Evolutionary conservation across 495 filamentous ascomycete genomes (phyloP).

Genomic region (Lepidopterella palustris): DNA sequence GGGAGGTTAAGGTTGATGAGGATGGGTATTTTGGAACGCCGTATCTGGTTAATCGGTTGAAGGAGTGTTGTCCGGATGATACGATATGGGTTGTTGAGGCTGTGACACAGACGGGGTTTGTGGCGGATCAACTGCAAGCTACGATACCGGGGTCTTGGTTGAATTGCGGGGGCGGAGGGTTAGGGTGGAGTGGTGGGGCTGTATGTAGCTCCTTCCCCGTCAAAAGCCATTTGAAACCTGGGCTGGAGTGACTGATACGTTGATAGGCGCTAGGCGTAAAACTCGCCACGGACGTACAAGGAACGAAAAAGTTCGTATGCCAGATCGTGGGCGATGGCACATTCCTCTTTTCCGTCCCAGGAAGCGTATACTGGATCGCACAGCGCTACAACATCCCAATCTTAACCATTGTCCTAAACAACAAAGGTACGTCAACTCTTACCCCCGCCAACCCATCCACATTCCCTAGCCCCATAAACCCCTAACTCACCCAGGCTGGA

Average conservation of each 20-base stretch:
- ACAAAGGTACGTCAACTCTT: constrained; percentile 51
- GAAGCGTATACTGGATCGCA: constrained; percentile 88
- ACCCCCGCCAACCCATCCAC: too few species aligned
- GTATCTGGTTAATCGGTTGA: constrained; percentile 61
- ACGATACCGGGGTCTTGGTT: constrained; percentile 76
- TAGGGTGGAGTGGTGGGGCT: constrained; percentile 91
- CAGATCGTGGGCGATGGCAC: constrained; percentile 93
- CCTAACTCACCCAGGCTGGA: too few species aligned
- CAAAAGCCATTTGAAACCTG: neutral
- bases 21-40: constrained; percentile 64
- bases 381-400: constrained; percentile 81
- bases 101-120: constrained; percentile 72
- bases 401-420: constrained; percentile 87
- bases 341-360: constrained; percentile 79
- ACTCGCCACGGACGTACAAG: constrained; percentile 62
- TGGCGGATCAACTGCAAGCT: constrained; percentile 75
- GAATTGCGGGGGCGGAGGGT: constrained; percentile 88
- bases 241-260: neutral
- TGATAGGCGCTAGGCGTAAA: constrained; percentile 65
- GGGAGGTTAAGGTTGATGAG: constrained; percentile 47
- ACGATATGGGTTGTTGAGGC: constrained; percentile 85
- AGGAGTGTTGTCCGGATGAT: constrained; percentile 54
- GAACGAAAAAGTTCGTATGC: constrained; percentile 77
- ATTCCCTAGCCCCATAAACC: too few species aligned
- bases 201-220: constrained; percentile 9